Evolutionary conservation across 225 moss, liverwort and hornwort genomes (phyloP), one percentile per base, ranked within the genome.

Genomic region (Neckera pumila): DNA sequence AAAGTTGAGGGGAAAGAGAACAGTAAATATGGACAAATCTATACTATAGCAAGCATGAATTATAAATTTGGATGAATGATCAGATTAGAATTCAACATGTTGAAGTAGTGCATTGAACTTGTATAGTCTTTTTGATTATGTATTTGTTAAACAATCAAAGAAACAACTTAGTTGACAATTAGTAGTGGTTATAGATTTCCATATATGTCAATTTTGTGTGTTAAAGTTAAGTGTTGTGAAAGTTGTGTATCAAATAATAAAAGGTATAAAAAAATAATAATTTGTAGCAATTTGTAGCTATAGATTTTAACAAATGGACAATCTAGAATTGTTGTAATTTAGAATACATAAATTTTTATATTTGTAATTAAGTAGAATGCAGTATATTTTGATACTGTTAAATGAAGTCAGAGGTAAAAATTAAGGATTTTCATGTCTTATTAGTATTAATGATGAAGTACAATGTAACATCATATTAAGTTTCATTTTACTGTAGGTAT

Each of bases 221-320:
- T 70, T 49, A 49, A 23, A 25, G 4, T 25, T 40, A 4, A 40
- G 1, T 40, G 25, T 25, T n/a, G 7, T 25, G 8, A 25, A 40
- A 40, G 5, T 25, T 23, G 3, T 38, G 7, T 54, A 54, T 54
- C 12, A n/a, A 67, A n/a, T 67, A 67, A 22, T 67, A 49, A 21
- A n/a, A n/a, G 3, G 6, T 21, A n/a, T 21, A 66, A 1, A 12
- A n/a, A 66, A 66, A 2, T 19, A 0, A 19, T 0, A 6, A 21
- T 20, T 21, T n/a, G 7, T 36, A n/a, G n/a, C n/a, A n/a, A n/a
- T n/a, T n/a, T n/a, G n/a, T n/a, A n/a, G n/a, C n/a, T n/a, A n/a
- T n/a, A 20, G 3, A 66, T 66, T 66, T 66, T 20, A 6, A 36
- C 1, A 0, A 66, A 20, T 66, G 9, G 11, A 20, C 3, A 66